Base-by-base conservation (phyloP, 1,284 basidiomycete genomes). In the Ustilago nuda region DNA sequence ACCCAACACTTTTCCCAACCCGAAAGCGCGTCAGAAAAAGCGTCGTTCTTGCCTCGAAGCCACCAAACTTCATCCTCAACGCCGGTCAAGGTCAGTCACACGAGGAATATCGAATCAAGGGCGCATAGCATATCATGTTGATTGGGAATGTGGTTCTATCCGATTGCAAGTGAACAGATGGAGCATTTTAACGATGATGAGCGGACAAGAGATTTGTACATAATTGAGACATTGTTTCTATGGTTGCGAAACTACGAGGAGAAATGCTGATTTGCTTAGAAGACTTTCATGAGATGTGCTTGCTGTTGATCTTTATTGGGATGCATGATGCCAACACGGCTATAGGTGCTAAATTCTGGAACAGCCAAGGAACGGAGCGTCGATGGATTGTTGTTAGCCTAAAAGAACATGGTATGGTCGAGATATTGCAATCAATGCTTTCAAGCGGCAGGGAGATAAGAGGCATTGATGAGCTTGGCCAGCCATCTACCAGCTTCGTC, bases 401-500 rank as follows among this genome's bases (percentile, higher is more conserved):
- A 27, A 27, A 27, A 27, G 23, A 27, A 27, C 23, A 27, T 27
- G 23, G 23, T 27, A 27, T 27, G 23, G 23, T 27, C 23, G 23
- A 27, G 23, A 27, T 27, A 27, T 27, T 27, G 23, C 23, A 27
- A 27, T 27, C 2, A 27, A 27, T 27, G 37, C 37, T 39, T 39
- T 39, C 4, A 11, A 39, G 37, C 37, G 37, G 37, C 9, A 39
- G 37, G 37, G 15, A 39, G 11, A 11, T 39, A 27, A 27, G 23
- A 27, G 23, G 23, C 23, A 27, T 3, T 39, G 4, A 39, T 39
- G 39, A 41, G 12, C 17, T 17, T 12, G 30, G 30, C 50, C 4
- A 50, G 15, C 39, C 13, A 15, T 6, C 19, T 52, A 37, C 56
- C 35, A 66, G 53, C 58, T 56, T 12, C 56, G 64, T 17, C 58